Percentiles rank a stretch among this genome's conserved stretches.
Conservation (phyloP, 2,329 filamentous ascomycete species). For the Leptographium wingfieldii region DNA sequence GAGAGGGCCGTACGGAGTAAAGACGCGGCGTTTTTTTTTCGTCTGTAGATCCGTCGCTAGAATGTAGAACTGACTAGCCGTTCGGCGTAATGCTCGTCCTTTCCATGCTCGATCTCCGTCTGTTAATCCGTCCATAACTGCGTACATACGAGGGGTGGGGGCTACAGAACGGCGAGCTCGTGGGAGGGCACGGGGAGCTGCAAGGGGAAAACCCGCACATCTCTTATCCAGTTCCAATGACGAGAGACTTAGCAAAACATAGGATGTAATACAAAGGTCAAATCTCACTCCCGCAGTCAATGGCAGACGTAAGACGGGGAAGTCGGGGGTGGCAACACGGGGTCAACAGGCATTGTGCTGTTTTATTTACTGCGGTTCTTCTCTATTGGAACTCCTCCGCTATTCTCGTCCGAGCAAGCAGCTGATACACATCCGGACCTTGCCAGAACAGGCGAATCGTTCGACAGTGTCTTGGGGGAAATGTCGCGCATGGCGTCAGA, state of each 20-base stretch:
- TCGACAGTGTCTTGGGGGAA: neutral
- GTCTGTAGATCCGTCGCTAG: neutral
- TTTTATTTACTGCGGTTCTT: neutral
- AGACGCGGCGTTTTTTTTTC: neutral
- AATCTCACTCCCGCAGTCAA: neutral
- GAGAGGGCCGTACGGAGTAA: neutral
- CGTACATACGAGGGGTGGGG: neutral
- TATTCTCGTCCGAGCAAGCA: neutral
- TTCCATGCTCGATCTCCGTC: neutral
- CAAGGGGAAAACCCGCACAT: neutral
- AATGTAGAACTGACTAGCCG: neutral
- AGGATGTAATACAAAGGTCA: neutral
- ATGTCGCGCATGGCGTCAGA: neutral
- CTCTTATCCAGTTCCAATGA: neutral
- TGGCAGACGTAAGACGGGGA: neutral
- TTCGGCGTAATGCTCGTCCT: neutral
- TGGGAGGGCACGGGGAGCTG: neutral
- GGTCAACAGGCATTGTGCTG: neutral
- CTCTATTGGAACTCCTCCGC: neutral
- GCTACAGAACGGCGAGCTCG: neutral
- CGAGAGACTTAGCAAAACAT: slow-evolving; percentile 1
- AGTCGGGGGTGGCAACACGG: neutral
- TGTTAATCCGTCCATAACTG: neutral
- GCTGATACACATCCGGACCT: neutral
- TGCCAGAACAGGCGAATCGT: neutral